These are phyloP conservation scores for Neurospora sp. DNA, from an alignment of 495 filamentous ascomycete genomes.

Conservation along the genomic window DNA sequence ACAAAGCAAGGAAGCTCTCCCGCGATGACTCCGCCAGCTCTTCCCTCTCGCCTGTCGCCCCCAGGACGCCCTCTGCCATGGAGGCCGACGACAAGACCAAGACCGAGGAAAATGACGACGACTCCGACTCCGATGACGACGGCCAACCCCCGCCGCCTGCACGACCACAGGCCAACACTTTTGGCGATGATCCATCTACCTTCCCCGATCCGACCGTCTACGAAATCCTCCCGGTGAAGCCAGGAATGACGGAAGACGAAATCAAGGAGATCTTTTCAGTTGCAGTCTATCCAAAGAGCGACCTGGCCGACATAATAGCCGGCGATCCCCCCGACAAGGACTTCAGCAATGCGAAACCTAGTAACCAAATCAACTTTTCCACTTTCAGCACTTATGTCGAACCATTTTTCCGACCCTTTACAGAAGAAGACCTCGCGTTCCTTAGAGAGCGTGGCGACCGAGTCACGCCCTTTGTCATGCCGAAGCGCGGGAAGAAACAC, in stretches of 20 bases:
- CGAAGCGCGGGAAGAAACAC: conserved; percentile 69
- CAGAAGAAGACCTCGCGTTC: conserved; percentile 92
- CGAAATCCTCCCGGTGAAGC: conserved; percentile 66
- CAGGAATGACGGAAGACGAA: conserved; percentile 69
- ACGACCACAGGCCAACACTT: conserved; percentile 63
- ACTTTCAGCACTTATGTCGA: conserved; percentile 86
- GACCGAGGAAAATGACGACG: conserved; percentile 35
- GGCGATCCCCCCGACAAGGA: conserved; percentile 87
- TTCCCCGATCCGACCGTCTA: conserved; percentile 93
- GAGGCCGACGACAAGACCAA: conserved; percentile 42
- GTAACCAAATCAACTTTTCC: conserved; percentile 82
- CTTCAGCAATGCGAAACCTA: conserved; percentile 87
- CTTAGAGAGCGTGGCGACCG: conserved; percentile 85
- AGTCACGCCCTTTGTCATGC: conserved; percentile 70
- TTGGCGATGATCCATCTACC: conserved; percentile 83
- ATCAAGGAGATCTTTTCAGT: conserved; percentile 82
- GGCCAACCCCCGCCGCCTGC: conserved; percentile 71
- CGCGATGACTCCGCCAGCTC: conserved; percentile 52
- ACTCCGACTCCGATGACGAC: conserved; percentile 54
- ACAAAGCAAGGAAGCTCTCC: conserved; percentile 36
- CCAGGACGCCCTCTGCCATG: conserved; percentile 38
- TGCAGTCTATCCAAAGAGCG: conserved; percentile 64
- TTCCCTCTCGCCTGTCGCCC: conserved; percentile 50
- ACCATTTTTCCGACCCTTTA: conserved; percentile 79
- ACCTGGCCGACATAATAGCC: conserved; percentile 74